Base-by-base conservation (phyloP, 2,329 filamentous ascomycete species). In the Colletotrichum brevisporum region DNA sequence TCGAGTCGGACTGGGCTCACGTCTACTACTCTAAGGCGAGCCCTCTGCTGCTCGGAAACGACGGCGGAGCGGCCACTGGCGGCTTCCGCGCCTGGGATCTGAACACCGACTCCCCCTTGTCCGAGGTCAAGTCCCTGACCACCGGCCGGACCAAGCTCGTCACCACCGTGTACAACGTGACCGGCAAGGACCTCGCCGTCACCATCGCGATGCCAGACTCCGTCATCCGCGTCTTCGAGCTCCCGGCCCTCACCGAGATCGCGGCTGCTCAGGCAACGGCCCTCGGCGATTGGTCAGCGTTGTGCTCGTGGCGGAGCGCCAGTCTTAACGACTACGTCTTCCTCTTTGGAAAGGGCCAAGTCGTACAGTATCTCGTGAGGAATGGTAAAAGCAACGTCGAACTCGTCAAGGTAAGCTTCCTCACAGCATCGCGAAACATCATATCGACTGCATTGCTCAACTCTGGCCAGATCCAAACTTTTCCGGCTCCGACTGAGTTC, bases 91-190 rank as follows among this genome's bases (percentile, higher is more conserved):
- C 77, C 10, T 85, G 78, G 71, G 70, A 74, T 9, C 70, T 84
- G 41, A 72, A 76, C 51, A 75, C 73, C 27, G 71, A 76, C 48
- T 73, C 74, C 5, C 73, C 75, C 5, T 70, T 84, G 10, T 56
- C 72, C 2, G 78, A 82, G 64, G 72, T 78, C 9, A 69, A 72
- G 3, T 75, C 78, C 24, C 71, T 76, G 47, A 76, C 75, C 24
- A 79, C 82, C 1, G 83, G 83, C 4, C 80, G 84, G 31, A 84
- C 82, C n/a, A 85, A 85, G 72, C 77, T 84, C 6, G 77, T 84
- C 13, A 77, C 80, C 10, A 77, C 80, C 0, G 73, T 82, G 1
- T 79, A 85, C 63, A 77, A 74, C 16, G 70, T 83, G 10, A 78
- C 71, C 4, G 76, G 73, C 15, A 79, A 76, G 39, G 81, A 84